Conservation (phyloP, 345 rosid species). For the Linum tenue region DNA sequence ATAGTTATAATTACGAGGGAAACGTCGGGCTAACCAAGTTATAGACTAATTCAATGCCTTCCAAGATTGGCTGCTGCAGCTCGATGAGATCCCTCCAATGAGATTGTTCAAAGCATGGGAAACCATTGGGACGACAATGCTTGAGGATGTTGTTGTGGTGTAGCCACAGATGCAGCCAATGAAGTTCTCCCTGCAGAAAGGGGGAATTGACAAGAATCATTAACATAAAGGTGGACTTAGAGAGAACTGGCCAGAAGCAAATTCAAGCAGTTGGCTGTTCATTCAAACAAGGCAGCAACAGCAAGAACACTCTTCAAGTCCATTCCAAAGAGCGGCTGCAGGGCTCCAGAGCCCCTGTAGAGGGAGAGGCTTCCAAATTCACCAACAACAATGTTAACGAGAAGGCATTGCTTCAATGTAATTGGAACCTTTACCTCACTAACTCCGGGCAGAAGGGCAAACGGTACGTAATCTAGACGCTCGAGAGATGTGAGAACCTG, state of each 20-base stretch:
- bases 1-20: neutral
- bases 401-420: neutral
- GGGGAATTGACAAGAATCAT: neutral
- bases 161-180: conserved; percentile 70
- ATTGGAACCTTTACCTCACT: conserved; percentile 48
- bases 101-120: too few relatives aligned
- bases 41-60: conserved; percentile 16
- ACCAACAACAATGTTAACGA: neutral
- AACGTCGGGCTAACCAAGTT: neutral
- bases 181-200: conserved; percentile 59
- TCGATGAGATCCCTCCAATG: conserved; percentile 50
- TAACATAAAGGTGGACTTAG: neutral
- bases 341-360: conserved; percentile 68
- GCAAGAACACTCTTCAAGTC: conserved; percentile 50
- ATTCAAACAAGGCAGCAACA: conserved; percentile 48
- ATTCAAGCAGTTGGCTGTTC: too few relatives aligned
- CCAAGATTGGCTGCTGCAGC: conserved; percentile 42
- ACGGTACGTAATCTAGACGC: conserved; percentile 65
- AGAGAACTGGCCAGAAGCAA: too few relatives aligned
- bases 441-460: conserved; percentile 72
- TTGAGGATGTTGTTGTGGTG: conserved; percentile 49
- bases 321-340: conserved; percentile 62
- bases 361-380: conserved; percentile 1
- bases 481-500: conserved; percentile 80
- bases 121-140: too few relatives aligned